These are phyloP conservation scores for Schwanniomyces vanrijiae DNA, from an alignment of 805 yeast genomes.

Conservation along the genomic window DNA sequence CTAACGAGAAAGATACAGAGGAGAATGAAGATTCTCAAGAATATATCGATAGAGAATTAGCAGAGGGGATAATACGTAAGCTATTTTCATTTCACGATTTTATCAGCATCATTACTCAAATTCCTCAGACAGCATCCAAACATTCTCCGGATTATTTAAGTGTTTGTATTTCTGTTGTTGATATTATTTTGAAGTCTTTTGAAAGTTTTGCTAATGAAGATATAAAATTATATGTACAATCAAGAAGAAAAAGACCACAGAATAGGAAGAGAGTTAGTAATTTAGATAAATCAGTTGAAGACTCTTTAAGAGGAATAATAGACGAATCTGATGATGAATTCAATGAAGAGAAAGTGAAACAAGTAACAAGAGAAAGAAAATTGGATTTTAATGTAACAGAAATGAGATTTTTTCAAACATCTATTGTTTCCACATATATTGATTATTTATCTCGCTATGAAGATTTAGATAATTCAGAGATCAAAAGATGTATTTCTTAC, in stretches of 20 bases:
- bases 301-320: slow-evolving; percentile 25
- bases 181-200: slow-evolving; percentile 63
- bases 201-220: slow-evolving; percentile 65
- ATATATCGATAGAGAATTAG: slow-evolving; percentile 35
- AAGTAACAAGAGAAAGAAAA: slow-evolving; percentile 45
- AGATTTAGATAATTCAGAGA: slow-evolving; percentile 59
- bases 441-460: slow-evolving; percentile 57
- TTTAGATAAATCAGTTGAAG: slow-evolving; percentile 26
- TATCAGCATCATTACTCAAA: slow-evolving; percentile 51
- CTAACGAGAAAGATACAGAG: slow-evolving; percentile 40
- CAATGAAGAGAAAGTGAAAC: slow-evolving; percentile 30
- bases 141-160: slow-evolving; percentile 63
- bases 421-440: slow-evolving; percentile 65
- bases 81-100: slow-evolving; percentile 69
- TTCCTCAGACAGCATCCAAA: slow-evolving; percentile 65
- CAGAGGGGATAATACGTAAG: slow-evolving; percentile 61
- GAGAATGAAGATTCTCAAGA: slow-evolving; percentile 36
- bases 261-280: slow-evolving; percentile 19
- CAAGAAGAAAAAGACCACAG: slow-evolving; percentile 39
- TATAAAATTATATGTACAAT: slow-evolving; percentile 46
- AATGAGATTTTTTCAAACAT: slow-evolving; percentile 53
- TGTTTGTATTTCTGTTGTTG: slow-evolving; percentile 63
- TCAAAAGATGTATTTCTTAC: slow-evolving; percentile 65
- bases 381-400: slow-evolving; percentile 43
- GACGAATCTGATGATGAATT: slow-evolving; percentile 36